Evolutionary conservation across 306 rosid species (phyloP), one percentile per base, ranked within the genome.

Genomic region (Rosa chinensis): DNA sequence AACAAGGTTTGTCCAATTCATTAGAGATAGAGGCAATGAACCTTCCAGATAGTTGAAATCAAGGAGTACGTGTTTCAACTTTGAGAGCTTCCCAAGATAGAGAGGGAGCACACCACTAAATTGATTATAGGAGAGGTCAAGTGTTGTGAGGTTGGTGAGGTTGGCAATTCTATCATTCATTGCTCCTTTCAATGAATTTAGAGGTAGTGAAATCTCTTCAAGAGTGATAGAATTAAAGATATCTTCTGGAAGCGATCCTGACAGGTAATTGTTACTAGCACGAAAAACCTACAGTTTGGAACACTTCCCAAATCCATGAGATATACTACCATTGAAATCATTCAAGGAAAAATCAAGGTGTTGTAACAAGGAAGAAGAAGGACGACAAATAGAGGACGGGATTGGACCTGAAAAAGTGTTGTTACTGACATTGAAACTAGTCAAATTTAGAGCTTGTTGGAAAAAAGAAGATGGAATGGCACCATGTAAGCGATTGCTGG

Each of bases 341-440:
- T 75, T 75, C 13, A 39, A 0, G 0, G 70, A 75, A 45, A 59
- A 43, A 75, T 43, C 70, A 21, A 75, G 18, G 1, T 40, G 32
- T 35, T 2, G 63, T 23, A 75, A 20, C 17, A 25, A n/a, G 52
- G 78, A 55, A 49, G 44, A 74, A 74, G 78, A 59, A 40, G 8
- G 37, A 16, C 11, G n/a, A 5, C 78, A 75, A 14, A 62, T 16
- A 9, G 69, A 42, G 56, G 78, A 43, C 2, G 78, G 70, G n/a
- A 75, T 42, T 2, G 25, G 32, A 11, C 78, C 53, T 39, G 78
- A 4, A 10, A 56, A 37, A 1, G 6, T 55, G 6, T 74, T 74
- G n/a, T 2, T 59, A 39, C 78, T 75, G 39, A 80, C 45, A 52
- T 73, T 49, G 55, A 79, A 42, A 37, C 45, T 21, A 5, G 35